Evolutionary conservation across 352 stramenopile genomes (phyloP).

Genomic region (Phytophthora palmivora): DNA sequence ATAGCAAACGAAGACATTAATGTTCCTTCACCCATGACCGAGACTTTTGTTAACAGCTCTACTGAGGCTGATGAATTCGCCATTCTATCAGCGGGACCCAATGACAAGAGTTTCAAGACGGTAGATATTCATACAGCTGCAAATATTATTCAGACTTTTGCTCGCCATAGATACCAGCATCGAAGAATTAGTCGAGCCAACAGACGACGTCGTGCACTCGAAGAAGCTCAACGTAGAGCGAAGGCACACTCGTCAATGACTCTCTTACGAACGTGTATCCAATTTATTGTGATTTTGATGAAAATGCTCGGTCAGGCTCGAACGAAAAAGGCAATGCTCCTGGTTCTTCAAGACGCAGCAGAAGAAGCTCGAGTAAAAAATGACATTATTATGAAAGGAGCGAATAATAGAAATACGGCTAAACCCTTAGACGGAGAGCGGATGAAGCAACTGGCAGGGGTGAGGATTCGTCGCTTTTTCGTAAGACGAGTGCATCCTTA

Average conservation of each 20-base stretch:
- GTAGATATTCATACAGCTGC: constrained; percentile 39
- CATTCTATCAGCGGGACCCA: background rate
- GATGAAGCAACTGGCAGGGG: constrained; percentile 31
- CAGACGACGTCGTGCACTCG: constrained; percentile 11
- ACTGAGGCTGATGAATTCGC: background rate
- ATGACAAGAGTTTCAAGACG: constrained; percentile 10
- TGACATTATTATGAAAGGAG: background rate
- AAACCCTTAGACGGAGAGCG: constrained; percentile 1
- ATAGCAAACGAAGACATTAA: constrained; percentile 49
- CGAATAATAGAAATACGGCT: background rate
- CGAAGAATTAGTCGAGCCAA: constrained; percentile 12
- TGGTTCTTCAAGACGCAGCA: constrained; percentile 42
- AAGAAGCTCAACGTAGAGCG: constrained; percentile 28
- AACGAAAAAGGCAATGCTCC: constrained; percentile 48
- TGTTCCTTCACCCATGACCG: background rate
- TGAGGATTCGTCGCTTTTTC: constrained; percentile 63
- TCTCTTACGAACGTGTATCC: constrained; percentile 35
- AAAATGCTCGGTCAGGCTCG: constrained; percentile 37
- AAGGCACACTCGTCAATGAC: constrained; percentile 24
- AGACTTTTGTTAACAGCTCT: background rate
- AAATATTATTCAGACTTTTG: constrained; percentile 46
- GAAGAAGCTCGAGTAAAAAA: constrained; percentile 42
- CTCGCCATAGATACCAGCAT: constrained; percentile 21
- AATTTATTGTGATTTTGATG: constrained; percentile 49
- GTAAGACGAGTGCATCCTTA: constrained; percentile 49